phyloP scores from a whole-genome alignment of 1,139 yeast species.

The Yamadazyma kanchanaburiensis region DNA sequence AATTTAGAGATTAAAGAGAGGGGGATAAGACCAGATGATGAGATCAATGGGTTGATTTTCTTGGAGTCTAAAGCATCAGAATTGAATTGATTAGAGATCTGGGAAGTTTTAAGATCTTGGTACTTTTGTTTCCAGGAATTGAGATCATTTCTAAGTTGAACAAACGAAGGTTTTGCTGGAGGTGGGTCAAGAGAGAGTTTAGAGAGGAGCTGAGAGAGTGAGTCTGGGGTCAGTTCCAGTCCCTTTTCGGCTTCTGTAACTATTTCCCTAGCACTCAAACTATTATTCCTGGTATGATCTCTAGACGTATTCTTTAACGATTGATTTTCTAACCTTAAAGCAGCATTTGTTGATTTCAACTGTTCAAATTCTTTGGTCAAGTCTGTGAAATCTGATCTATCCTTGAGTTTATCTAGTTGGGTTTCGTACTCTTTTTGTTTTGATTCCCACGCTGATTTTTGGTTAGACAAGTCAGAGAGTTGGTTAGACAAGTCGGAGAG shows the following conservation, averaged over 20 bases:
- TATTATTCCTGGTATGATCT: conserved; percentile 14
- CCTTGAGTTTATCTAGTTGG: conserved; percentile 5
- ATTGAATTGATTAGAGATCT: conserved; percentile 22
- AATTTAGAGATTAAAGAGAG: conserved; percentile 41
- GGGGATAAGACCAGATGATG: conserved; percentile 45
- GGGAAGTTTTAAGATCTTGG: conserved; percentile 36
- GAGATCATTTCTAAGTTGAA: conserved; percentile 28
- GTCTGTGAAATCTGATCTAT: conserved; percentile 9
- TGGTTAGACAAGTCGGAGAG: conserved; percentile 8
- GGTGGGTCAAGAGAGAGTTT: conserved; percentile 18
- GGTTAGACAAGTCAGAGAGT: conserved; percentile 7
- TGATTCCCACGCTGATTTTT: conserved; percentile 6
- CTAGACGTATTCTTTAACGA: conserved; percentile 27
- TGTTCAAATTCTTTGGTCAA: conserved; percentile 21
- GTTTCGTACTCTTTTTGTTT: conserved; percentile 6
- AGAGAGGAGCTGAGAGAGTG: conserved; percentile 17
- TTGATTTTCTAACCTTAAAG: conserved; percentile 39
- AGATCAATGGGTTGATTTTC: conserved; percentile 28
- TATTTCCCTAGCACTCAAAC: conserved; percentile 6
- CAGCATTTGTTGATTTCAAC: conserved; percentile 30
- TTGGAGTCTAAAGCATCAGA: conserved; percentile 20
- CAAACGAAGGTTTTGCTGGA: conserved; percentile 13
- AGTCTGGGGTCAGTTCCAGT: conserved; percentile 2
- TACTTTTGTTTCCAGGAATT: conserved; percentile 46
- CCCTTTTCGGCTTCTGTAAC: conserved; percentile 3